Evolutionary conservation across 2,329 filamentous ascomycete genomes (phyloP).

Genomic region (Colletotrichum echinochloae): DNA sequence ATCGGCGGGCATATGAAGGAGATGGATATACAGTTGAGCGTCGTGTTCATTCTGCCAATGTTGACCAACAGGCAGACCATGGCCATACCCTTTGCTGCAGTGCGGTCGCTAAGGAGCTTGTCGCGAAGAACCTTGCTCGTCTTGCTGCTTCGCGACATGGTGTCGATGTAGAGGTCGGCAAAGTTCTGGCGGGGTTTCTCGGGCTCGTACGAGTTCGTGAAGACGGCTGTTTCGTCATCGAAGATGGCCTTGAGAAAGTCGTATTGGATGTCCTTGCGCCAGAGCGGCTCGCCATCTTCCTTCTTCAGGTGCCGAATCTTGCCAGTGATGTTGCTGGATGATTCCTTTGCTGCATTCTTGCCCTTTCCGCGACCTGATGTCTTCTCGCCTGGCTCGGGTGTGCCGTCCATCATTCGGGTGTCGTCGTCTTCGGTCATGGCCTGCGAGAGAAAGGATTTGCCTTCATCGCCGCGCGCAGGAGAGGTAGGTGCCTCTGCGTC

Average conservation of each 20-base stretch:
- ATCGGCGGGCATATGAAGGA: conserved; percentile 32
- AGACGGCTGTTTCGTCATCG: conserved; percentile 79
- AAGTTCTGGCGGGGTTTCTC: conserved; percentile 76
- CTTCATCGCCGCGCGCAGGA: conserved; percentile 53
- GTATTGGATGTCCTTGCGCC: conserved; percentile 89
- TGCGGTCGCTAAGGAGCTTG: conserved; percentile 91
- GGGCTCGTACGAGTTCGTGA: conserved; percentile 89
- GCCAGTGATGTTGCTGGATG: conserved; percentile 58
- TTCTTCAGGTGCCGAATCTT: conserved; percentile 91
- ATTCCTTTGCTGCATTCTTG: conserved; percentile 52
- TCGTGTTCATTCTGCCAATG: conserved; percentile 98
- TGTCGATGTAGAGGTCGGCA: conserved; percentile 97
- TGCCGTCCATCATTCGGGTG: conserved; percentile 54
- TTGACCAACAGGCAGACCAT: conserved; percentile 99
- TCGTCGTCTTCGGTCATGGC: conserved; percentile 60
- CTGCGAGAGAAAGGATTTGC: conserved; percentile 61
- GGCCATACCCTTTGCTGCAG: conserved; percentile 96
- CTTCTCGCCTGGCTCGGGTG: conserved; percentile 58
- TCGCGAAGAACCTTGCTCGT: conserved; percentile 98
- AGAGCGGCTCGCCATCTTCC: conserved; percentile 87
- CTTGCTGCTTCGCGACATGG: conserved; percentile 98
- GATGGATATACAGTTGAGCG: conserved; percentile 83
- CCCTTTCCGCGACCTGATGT: conserved; percentile 50
- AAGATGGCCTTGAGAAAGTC: conserved; percentile 87
- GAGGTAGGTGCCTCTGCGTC: conserved; percentile 62